phyloP scores from a whole-genome alignment of 768 basidiomycete species.

The Boletus pseudo-olivaceus region DNA sequence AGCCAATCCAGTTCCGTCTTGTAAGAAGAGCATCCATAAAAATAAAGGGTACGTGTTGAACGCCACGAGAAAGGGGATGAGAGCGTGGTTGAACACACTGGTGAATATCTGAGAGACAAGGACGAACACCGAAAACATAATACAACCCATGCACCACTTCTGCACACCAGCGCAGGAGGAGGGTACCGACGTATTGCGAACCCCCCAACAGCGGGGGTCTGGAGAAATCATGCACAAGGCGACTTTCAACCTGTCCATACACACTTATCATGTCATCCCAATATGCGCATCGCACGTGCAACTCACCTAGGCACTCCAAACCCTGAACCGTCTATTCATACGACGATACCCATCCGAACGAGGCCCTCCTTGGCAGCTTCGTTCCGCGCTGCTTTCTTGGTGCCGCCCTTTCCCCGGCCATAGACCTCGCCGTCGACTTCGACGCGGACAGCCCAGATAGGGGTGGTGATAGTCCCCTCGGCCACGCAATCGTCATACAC shows the following conservation, averaged over 20 bases:
- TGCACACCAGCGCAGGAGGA: constrained; percentile 60
- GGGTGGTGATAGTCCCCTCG: constrained; percentile 59
- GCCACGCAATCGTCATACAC: constrained; percentile 49
- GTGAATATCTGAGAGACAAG: not conserved
- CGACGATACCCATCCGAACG: constrained; percentile 51
- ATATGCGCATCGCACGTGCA: not conserved
- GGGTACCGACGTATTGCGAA: constrained; percentile 6
- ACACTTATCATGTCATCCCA: not conserved
- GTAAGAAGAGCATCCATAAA: no score
- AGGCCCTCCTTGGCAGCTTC: constrained; percentile 79
- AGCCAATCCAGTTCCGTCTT: no score
- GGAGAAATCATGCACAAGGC: constrained; percentile 51
- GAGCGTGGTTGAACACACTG: no score
- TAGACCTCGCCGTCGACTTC: constrained; percentile 56
- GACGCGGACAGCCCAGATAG: constrained; percentile 69
- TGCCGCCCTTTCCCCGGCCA: constrained; percentile 64
- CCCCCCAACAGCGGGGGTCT: constrained; percentile 52
- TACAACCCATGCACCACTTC: constrained; percentile 46
- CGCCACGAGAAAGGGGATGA: no score
- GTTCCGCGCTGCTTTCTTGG: constrained; percentile 77
- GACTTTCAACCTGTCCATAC: not conserved
- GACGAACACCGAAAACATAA: not conserved
- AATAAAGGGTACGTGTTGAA: no score
- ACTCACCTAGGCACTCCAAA: constrained; percentile 20
- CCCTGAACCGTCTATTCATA: constrained; percentile 24